Evolutionary conservation across 352 stramenopile genomes (phyloP).

Genomic region (Globisporangium canariense): DNA sequence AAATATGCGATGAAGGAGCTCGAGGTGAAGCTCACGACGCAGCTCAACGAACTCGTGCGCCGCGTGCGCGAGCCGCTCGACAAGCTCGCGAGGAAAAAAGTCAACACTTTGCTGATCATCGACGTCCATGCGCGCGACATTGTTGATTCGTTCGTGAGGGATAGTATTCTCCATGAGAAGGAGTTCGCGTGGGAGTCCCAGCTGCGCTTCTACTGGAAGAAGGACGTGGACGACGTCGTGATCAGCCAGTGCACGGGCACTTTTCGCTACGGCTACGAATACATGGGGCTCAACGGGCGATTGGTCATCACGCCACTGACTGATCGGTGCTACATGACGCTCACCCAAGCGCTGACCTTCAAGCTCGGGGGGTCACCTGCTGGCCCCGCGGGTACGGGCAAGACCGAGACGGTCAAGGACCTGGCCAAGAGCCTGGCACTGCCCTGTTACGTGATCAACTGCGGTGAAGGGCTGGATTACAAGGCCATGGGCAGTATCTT

Average conservation of each 20-base stretch:
- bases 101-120: constrained; percentile 91
- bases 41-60: constrained; percentile 90
- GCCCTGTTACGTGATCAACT: constrained; percentile 92
- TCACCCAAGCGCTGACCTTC: constrained; percentile 91
- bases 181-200: constrained; percentile 91
- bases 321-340: constrained; percentile 93
- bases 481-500: constrained; percentile 91
- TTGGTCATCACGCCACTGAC: constrained; percentile 93
- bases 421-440: constrained; percentile 89
- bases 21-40: constrained; percentile 82
- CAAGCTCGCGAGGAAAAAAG: constrained; percentile 88
- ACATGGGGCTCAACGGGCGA: constrained; percentile 90
- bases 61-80: constrained; percentile 88
- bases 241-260: constrained; percentile 90
- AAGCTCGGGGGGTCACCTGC: constrained; percentile 89
- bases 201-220: constrained; percentile 89
- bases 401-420: constrained; percentile 94
- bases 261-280: constrained; percentile 94
- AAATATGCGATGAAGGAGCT: constrained; percentile 95
- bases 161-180: constrained; percentile 89
- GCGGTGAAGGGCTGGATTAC: constrained; percentile 91
- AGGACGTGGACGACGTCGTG: constrained; percentile 87
- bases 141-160: constrained; percentile 87
- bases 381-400: constrained; percentile 89
- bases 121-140: constrained; percentile 90